Evolutionary conservation across 805 yeast species (phyloP).

Genomic region (Suhomyces prunicola): DNA sequence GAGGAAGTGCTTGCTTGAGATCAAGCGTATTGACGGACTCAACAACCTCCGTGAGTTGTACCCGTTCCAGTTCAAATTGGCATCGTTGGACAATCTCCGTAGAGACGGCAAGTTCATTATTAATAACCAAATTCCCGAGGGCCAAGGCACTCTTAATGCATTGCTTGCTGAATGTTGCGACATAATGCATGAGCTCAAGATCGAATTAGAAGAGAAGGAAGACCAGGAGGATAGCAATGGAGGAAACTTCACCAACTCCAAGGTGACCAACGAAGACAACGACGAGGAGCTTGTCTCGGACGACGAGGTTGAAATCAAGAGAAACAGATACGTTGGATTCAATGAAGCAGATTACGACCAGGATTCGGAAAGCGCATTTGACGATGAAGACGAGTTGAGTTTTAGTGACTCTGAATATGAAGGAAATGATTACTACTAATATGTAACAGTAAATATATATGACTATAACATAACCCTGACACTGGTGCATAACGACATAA

Average conservation of each 20-base stretch:
- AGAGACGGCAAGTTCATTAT: conserved; percentile 89
- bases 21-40: conserved; percentile 90
- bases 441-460: too few relatives aligned
- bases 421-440: conserved; percentile 38
- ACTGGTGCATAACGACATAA: too few relatives aligned
- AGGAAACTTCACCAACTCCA: conserved; percentile 13
- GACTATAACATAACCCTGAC: too few relatives aligned
- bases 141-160: conserved; percentile 94
- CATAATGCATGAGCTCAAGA: conserved; percentile 83
- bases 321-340: conserved; percentile 42
- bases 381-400: conserved; percentile 18
- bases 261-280: conserved; percentile 2
- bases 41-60: conserved; percentile 84
- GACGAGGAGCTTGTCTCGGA: conserved; percentile 30
- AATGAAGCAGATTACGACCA: conserved; percentile 46
- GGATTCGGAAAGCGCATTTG: conserved; percentile 33
- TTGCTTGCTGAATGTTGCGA: conserved; percentile 92
- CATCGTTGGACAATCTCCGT: conserved; percentile 82
- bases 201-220: conserved; percentile 71
- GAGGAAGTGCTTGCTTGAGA: conserved; percentile 82
- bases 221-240: conserved; percentile 22
- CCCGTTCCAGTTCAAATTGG: conserved; percentile 93
- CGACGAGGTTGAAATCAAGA: conserved; percentile 44
- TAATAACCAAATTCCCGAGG: conserved; percentile 90
- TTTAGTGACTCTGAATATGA: conserved; percentile 34